Base-by-base conservation (phyloP, 2,329 filamentous ascomycete genomes). In the Trichoderma hamatum region DNA sequence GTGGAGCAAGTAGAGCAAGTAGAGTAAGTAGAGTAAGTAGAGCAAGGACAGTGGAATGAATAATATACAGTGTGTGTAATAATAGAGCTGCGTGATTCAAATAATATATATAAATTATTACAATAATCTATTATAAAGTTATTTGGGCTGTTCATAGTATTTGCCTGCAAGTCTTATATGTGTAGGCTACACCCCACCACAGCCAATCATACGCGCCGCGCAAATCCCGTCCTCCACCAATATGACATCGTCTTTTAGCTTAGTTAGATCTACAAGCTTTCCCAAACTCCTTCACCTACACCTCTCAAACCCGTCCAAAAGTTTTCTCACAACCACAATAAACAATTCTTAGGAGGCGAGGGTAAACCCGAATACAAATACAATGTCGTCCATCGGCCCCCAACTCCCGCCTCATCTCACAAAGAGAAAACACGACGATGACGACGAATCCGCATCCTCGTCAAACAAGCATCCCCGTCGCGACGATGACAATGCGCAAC, bases 361-460 rank as follows among this genome's bases (percentile, higher is more conserved):
- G 34, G 10, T 4, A 58, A 1, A 30, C 3, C 3, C 19, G 32
- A 1, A 2, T 5, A 3, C 14, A n/a, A 7, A 46, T 9, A 66
- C 7, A 26, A 65, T 43, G 28, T 92, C 92, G 62, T 88, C 87
- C 39, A 89, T 92, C 75, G 91, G 91, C 5, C 91, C 92, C 16
- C 84, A 89, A 70, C 79, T 94, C 28, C 91, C 92, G 14, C 85
- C 90, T 5, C 88, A 92, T 71, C 84, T 91, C 52, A 76, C 86
- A 39, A 90, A 90, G 78, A 85, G 88, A 74, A 90, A 89, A 75
- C 86, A 86, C 74, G 32, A 43, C 61, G 52, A 66, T n/a, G 39
- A 28, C 24, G 43, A 43, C 26, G 14, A 26, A 16, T 16, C 24
- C 14, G 6, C 59, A 13, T 19, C 30, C 3, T 34, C 58, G 24